phyloP scores from a whole-genome alignment of 2,329 filamentous ascomycete genomes.

The Huntiella savannae region DNA sequence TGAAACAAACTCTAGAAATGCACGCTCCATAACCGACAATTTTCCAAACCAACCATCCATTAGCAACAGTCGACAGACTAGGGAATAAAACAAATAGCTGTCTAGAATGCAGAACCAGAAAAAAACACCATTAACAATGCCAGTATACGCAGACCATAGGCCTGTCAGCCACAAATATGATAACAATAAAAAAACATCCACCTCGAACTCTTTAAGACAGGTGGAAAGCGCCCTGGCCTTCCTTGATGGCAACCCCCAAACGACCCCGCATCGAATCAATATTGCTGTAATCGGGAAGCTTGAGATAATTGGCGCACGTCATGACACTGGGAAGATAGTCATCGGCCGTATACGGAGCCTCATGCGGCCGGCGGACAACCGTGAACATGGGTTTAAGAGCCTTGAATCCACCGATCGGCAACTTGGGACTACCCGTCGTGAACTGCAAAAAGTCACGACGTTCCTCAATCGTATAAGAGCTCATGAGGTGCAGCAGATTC shows the following conservation, averaged over 20 bases:
- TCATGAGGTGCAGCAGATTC: constrained; percentile 89
- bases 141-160: no score
- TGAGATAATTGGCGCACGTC: constrained; percentile 98
- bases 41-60: no score
- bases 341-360: constrained; percentile 79
- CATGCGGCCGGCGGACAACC: constrained; percentile 96
- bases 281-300: constrained; percentile 81
- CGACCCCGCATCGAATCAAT: constrained; percentile 60
- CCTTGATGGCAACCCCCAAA: constrained; percentile 69
- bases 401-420: constrained; percentile 97
- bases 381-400: constrained; percentile 96
- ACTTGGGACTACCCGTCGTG: constrained; percentile 90
- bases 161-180: no score
- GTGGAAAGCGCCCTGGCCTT: constrained; percentile 96
- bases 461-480: constrained; percentile 53
- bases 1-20: no score
- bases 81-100: no score
- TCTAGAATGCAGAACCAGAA: no score
- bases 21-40: no score
- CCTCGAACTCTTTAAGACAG: constrained; percentile 42
- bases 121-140: no score
- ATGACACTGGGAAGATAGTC: constrained; percentile 99
- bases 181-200: not conserved
- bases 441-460: constrained; percentile 93
- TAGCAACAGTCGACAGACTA: no score